Evolutionary conservation across 495 filamentous ascomycete genomes (phyloP).

Genomic region (Neurospora sublineolata): DNA sequence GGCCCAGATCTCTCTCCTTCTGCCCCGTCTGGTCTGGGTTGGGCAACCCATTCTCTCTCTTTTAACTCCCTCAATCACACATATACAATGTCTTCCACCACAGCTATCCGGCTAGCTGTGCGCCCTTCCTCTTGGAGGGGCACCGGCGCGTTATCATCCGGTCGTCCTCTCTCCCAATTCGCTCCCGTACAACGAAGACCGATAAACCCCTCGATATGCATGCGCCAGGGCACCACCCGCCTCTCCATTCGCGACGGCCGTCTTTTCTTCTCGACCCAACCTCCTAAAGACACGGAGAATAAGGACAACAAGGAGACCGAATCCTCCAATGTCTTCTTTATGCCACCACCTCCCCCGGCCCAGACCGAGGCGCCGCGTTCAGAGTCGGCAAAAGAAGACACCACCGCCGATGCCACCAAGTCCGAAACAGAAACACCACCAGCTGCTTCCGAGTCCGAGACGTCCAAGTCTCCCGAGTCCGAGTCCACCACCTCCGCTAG

Average conservation of each 20-base stretch:
- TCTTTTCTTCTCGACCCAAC: conserved; percentile 13
- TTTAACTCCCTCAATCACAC: not conserved
- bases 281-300: conserved; percentile 8
- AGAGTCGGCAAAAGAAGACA: not conserved
- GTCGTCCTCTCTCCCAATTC: not conserved
- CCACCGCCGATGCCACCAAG: not conserved
- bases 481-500: not conserved
- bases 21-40: not conserved
- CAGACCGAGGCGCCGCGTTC: not conserved
- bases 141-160: not conserved
- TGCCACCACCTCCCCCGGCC: not conserved
- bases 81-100: conserved; percentile 16
- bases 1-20: not conserved
- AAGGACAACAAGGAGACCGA: not conserved
- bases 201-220: not conserved
- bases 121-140: conserved; percentile 11
- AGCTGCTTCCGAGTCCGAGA: not conserved
- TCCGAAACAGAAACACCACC: not conserved
- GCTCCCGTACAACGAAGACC: not conserved
- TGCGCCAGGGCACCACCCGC: not conserved
- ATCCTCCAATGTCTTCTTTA: not conserved
- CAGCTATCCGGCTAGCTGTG: conserved; percentile 19
- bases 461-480: conserved; percentile 1
- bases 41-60: not conserved
- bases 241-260: not conserved